A percentile compares a stretch with the other conserved stretches of the same genome.
Conservation (phyloP, 2,329 filamentous ascomycete genomes). For the Sclerotiophoma versabilis region DNA sequence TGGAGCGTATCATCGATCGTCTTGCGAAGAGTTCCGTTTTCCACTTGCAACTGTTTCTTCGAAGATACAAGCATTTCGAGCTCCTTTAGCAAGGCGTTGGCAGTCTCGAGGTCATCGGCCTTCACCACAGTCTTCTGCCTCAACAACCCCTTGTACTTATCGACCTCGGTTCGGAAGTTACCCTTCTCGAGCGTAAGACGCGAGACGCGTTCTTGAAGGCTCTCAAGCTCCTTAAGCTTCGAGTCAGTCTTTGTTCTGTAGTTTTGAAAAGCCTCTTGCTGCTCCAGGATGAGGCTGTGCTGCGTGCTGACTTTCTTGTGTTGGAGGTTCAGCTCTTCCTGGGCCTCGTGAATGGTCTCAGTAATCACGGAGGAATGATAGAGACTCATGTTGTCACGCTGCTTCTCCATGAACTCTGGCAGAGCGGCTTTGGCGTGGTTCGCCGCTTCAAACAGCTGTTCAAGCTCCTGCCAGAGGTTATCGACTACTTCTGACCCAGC, state of each 20-base stretch:
- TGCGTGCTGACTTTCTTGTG: slow-evolving; percentile 40
- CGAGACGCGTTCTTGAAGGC: slow-evolving; percentile 34
- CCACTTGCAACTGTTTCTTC: slow-evolving; percentile 25
- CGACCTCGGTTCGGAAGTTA: slow-evolving; percentile 35
- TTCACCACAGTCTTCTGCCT: slow-evolving; percentile 17
- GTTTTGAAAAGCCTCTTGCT: slow-evolving; percentile 36
- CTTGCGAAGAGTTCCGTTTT: slow-evolving; percentile 27
- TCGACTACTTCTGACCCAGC: slow-evolving; percentile 24
- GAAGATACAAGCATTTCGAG: slow-evolving; percentile 19
- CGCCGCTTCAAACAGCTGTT: slow-evolving; percentile 30
- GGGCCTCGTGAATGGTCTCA: slow-evolving; percentile 30
- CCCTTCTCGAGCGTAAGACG: slow-evolving; percentile 41
- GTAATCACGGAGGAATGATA: slow-evolving; percentile 34
- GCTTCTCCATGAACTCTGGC: slow-evolving; percentile 37
- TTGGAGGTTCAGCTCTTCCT: slow-evolving; percentile 35
- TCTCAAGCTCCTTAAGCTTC: slow-evolving; percentile 32
- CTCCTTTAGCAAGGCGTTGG: slow-evolving; percentile 25
- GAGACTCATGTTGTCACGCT: slow-evolving; percentile 37
- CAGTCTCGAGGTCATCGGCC: slow-evolving; percentile 14
- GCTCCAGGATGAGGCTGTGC: slow-evolving; percentile 36
- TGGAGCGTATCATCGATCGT: slow-evolving; percentile 20
- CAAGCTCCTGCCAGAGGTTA: slow-evolving; percentile 36
- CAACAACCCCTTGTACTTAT: slow-evolving; percentile 26
- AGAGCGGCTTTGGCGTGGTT: slow-evolving; percentile 29
- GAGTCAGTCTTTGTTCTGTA: slow-evolving; percentile 27